A percentile compares a stretch with the other conserved stretches of the same genome.
Conservation (phyloP, 805 yeast genomes). For the Saturnispora halmiae region DNA sequence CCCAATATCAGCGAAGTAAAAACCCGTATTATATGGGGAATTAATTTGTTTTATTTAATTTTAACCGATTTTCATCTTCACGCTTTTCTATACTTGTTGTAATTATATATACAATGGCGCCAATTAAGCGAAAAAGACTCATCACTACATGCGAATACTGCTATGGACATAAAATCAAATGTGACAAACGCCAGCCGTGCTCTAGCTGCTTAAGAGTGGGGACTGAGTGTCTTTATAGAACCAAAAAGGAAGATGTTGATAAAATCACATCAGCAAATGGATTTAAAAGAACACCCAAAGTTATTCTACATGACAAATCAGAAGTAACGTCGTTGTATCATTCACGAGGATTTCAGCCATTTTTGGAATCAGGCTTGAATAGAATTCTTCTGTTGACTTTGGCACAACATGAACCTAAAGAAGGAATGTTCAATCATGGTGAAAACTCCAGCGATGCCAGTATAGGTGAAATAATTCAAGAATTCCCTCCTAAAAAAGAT, state of each 20-base stretch:
- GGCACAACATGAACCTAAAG: conserved; percentile 3
- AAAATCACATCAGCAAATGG: background rate
- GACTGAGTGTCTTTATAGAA: conserved; percentile 11
- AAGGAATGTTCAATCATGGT: conserved; percentile 5
- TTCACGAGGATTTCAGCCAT: conserved; percentile 14
- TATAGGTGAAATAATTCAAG: conserved; percentile 3
- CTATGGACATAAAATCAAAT: conserved; percentile 13
- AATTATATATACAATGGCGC: conserved; percentile 7
- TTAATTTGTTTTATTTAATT: background rate
- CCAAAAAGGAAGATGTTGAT: background rate
- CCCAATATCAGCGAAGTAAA: no score
- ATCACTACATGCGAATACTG: conserved; percentile 16
- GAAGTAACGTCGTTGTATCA: conserved; percentile 10
- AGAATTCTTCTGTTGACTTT: conserved; percentile 11
- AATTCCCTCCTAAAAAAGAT: conserved; percentile 10
- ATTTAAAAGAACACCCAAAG: background rate
- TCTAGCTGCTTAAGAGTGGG: conserved; percentile 11
- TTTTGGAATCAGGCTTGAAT: conserved; percentile 6
- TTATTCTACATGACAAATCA: background rate
- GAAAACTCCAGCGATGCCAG: background rate
- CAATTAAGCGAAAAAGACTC: conserved; percentile 10
- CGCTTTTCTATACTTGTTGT: no score
- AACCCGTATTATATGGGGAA: no score
- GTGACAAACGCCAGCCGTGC: conserved; percentile 14
- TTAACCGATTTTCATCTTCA: background rate